These are phyloP conservation scores for Periconia sp. DNA, from an alignment of 2,329 filamentous ascomycete species.

Conservation along the genomic window DNA sequence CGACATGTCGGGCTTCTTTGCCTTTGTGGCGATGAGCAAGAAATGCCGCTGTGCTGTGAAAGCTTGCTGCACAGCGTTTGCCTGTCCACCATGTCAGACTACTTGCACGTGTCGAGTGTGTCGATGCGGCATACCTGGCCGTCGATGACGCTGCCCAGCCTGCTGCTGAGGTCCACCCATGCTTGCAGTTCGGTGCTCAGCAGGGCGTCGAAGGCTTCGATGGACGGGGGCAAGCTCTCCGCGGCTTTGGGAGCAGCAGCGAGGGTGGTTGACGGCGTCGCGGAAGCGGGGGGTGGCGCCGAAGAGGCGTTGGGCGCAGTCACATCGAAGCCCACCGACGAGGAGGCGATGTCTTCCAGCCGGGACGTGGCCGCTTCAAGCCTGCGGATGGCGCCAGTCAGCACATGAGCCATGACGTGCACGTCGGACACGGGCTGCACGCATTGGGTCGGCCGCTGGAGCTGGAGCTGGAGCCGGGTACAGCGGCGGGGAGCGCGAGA, in stretches of 20 bases:
- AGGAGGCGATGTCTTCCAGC: constrained; percentile 92
- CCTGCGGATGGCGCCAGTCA: constrained; percentile 64
- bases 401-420: constrained; percentile 46
- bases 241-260: constrained; percentile 40
- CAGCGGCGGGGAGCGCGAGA: constrained; percentile 17
- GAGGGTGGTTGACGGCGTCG: constrained; percentile 42
- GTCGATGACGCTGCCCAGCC: constrained; percentile 77
- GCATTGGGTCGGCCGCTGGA: too few species aligned
- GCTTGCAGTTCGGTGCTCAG: constrained; percentile 75
- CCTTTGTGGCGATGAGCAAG: constrained; percentile 84
- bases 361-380: constrained; percentile 96
- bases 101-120: not conserved
- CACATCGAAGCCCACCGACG: constrained; percentile 63
- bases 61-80: constrained; percentile 64
- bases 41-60: constrained; percentile 89
- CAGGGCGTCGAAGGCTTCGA: constrained; percentile 86
- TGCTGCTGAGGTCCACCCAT: constrained; percentile 78
- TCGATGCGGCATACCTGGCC: constrained; percentile 69
- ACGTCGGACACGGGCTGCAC: too few species aligned
- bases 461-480: constrained; percentile 29
- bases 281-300: constrained; percentile 33
- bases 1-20: constrained; percentile 84
- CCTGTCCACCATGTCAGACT: constrained; percentile 43
- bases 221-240: constrained; percentile 61
- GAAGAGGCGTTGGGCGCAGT: constrained; percentile 34